Evolutionary conservation across 352 stramenopile species (phyloP), one percentile per base, ranked within the genome.

Genomic region (Nothophytophthora sp.): DNA sequence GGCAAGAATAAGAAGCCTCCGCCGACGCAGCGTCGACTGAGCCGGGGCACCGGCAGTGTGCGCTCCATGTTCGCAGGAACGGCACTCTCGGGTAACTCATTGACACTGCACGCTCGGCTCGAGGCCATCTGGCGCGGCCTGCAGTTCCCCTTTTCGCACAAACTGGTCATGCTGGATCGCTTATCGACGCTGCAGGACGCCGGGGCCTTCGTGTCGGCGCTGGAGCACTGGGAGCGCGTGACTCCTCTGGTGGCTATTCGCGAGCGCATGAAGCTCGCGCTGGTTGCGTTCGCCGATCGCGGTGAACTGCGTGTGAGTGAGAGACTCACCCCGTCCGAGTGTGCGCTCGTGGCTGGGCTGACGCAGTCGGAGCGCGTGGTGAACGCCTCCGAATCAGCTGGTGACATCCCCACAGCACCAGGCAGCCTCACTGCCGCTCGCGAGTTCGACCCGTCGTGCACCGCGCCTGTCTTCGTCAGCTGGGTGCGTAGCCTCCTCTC

Each of bases 151-250:
- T 90, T 83, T 33, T 82, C 72, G 3, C 55, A 67, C 33, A 80
- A 81, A 34, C 50, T 90, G 19, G 28, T 62, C 9, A 90, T 90
- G 80, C 58, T 87, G 18, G 76, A 88, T 33, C 81, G 81, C 19
- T 70, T 84, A 22, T 79, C 77, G 4, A 68, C 68, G 4, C n/a
- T 76, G 15, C 60, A 78, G 35, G 73, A 86, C 20, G 55, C 71
- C 0, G 71, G 83, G 10, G 55, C 55, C 0, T 67, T 91, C 18
- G 36, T 72, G 13, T 58, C 42, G 1, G 75, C 60, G 5, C 41
- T 91, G 4, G 40, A 45, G 2, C 55, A 72, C 22, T 91, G 76
- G 80, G 80, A 88, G 48, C 66, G 70, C 10, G 67, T 76, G 1
- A 62, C 52, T 35, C 51, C 51, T 11, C 25, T 67, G 15, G 73